Conservation (phyloP, 331 rosid genomes). For the Pyrus hybrid region DNA sequence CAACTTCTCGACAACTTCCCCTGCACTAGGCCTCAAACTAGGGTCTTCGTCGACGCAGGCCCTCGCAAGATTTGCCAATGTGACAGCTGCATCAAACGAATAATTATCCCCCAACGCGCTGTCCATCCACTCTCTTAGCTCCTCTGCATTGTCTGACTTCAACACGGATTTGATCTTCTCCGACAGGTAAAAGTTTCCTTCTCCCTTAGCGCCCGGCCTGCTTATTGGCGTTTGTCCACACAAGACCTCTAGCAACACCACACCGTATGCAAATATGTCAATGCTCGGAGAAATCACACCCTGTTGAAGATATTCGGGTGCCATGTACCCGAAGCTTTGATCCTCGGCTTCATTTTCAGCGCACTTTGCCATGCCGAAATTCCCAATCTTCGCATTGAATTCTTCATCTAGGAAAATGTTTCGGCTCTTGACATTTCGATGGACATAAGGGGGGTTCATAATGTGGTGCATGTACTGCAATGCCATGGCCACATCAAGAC, state of each 20-base stretch:
- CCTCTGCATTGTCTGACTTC: conserved; percentile 48
- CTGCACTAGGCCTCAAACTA: conserved; percentile 63
- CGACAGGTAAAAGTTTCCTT: conserved; percentile 45
- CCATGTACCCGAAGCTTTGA: conserved; percentile 63
- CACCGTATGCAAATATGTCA: conserved; percentile 78
- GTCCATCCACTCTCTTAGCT: conserved; percentile 80
- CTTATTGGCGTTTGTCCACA: conserved; percentile 61
- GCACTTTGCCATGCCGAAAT: conserved; percentile 65
- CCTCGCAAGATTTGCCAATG: conserved; percentile 57
- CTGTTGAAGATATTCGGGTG: conserved; percentile 74
- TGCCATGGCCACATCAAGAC: conserved; percentile 73
- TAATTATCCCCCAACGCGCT: conserved; percentile 64
- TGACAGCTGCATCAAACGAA: conserved; percentile 60
- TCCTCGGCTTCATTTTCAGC: conserved; percentile 41
- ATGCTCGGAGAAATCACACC: conserved; percentile 54
- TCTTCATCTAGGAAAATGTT: conserved; percentile 87
- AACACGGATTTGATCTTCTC: conserved; percentile 52
- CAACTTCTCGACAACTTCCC: conserved; percentile 59
- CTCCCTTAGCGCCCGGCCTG: conserved; percentile 43
- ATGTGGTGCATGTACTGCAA: conserved; percentile 75
- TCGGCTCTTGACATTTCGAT: conserved; percentile 68
- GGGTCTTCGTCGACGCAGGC: conserved; percentile 77
- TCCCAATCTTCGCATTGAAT: conserved; percentile 71
- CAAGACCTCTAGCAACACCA: conserved; percentile 68
- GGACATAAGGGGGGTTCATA: conserved; percentile 65